phyloP scores from a whole-genome alignment of 345 rosid genomes.

The Hibiscus tridactylites region DNA sequence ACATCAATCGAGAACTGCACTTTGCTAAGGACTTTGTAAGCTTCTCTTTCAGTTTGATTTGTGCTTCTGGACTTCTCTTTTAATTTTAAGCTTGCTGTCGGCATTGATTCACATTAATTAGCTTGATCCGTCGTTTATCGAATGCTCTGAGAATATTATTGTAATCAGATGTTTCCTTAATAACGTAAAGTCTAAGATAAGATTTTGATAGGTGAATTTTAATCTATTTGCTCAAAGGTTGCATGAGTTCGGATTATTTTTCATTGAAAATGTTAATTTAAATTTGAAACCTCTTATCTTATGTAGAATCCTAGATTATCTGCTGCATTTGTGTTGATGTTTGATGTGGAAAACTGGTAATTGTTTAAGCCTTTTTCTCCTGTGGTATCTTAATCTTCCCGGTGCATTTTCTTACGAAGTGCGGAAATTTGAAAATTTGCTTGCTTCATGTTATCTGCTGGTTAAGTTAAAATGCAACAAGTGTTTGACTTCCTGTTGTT shows the following conservation, averaged over 20 bases:
- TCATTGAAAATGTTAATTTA: not conserved
- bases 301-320: not conserved
- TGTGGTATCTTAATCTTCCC: not conserved
- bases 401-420: not conserved
- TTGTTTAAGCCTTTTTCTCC: not conserved
- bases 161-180: not conserved
- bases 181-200: not conserved
- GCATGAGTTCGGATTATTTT: not conserved
- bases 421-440: not conserved
- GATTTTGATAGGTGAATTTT: not conserved
- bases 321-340: not conserved
- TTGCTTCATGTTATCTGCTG: not conserved
- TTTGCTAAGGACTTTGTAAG: conserved; percentile 63
- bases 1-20: conserved; percentile 53
- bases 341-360: not conserved
- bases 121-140: not conserved
- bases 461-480: no score
- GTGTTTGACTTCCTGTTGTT: not conserved
- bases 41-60: conserved; percentile 2
- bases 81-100: not conserved
- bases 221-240: not conserved
- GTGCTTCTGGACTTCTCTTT: not conserved
- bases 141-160: not conserved
- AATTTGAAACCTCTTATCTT: not conserved
- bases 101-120: not conserved